Evolutionary conservation across 371 early-diverging fungal genomes (phyloP).

Genomic region (Rhizopus delemar): DNA sequence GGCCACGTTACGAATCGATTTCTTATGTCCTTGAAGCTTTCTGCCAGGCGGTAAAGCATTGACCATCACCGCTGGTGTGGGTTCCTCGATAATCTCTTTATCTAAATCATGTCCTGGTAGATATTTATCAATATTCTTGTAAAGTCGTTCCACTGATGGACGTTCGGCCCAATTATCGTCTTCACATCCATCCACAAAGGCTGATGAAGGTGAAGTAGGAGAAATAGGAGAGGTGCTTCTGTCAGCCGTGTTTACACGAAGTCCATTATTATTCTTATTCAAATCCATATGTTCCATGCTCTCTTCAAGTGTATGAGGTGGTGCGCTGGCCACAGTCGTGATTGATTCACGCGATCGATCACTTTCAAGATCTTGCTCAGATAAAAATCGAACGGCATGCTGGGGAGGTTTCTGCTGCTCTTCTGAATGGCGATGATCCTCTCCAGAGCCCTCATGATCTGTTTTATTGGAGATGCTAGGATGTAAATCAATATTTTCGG

Average conservation of each 20-base stretch:
- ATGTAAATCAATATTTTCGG: conserved; percentile 26
- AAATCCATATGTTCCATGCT: conserved; percentile 9
- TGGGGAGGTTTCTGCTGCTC: neutral
- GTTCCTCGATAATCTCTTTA: conserved; percentile 72
- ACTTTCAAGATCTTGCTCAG: neutral
- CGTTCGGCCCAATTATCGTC: conserved; percentile 66
- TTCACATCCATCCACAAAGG: conserved; percentile 16
- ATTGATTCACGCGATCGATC: neutral
- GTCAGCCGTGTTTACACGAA: neutral
- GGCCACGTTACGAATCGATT: conserved; percentile 62
- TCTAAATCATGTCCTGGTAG: conserved; percentile 83
- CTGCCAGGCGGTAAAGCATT: conserved; percentile 27
- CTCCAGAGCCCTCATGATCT: neutral
- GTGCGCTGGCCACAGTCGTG: conserved; percentile 9
- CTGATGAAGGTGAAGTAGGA: conserved; percentile 17
- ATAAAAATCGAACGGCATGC: conserved; percentile 15
- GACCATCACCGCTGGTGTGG: conserved; percentile 21
- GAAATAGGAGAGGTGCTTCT: conserved; percentile 7
- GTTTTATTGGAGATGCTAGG: conserved; percentile 28
- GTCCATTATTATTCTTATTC: neutral
- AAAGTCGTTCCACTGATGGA: conserved; percentile 72
- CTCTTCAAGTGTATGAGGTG: conserved; percentile 13
- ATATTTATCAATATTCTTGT: conserved; percentile 74
- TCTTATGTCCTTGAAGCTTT: conserved; percentile 49
- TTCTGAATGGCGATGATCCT: neutral